phyloP scores from a whole-genome alignment of 2,329 filamentous ascomycete species.

The Penicillium fuscoglaucum region DNA sequence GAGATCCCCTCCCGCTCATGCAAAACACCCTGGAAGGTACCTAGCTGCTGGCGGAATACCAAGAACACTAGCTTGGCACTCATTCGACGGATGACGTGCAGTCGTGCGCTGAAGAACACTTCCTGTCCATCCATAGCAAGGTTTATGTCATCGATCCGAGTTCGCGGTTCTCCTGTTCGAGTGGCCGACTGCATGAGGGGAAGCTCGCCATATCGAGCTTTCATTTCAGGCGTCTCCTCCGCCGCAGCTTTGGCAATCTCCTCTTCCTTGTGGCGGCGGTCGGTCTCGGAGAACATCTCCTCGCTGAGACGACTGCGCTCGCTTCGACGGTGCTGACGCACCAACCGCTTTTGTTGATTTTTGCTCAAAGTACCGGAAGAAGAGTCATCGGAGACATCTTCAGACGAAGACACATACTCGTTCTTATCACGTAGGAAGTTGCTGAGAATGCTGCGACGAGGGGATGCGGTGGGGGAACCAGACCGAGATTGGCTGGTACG shows the following conservation, averaged over 20 bases:
- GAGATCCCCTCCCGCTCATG: constrained; percentile 60
- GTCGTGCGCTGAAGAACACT: constrained; percentile 67
- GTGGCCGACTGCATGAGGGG: constrained; percentile 60
- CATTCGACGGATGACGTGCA: constrained; percentile 78
- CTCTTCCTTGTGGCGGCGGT: constrained; percentile 45
- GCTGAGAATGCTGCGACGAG: constrained; percentile 44
- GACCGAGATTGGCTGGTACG: constrained; percentile 16
- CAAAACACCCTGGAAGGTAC: constrained; percentile 82
- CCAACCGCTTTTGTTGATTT: constrained; percentile 47
- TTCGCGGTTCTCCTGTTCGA: constrained; percentile 50
- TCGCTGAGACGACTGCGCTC: constrained; percentile 45
- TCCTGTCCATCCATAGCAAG: constrained; percentile 57
- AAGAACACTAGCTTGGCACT: constrained; percentile 82
- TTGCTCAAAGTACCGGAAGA: constrained; percentile 43
- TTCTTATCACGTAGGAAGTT: constrained; percentile 41
- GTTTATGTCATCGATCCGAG: constrained; percentile 54
- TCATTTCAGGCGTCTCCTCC: constrained; percentile 60
- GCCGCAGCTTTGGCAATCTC: constrained; percentile 48
- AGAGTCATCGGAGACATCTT: constrained; percentile 44
- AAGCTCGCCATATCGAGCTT: constrained; percentile 58
- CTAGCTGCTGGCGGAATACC: constrained; percentile 78
- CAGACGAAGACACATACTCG: constrained; percentile 46
- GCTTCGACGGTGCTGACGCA: constrained; percentile 43
- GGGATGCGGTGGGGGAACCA: constrained; percentile 28
- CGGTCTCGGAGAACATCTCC: constrained; percentile 45